Evolutionary conservation across 2,329 filamentous ascomycete species (phyloP).

Genomic region (Xylaria sp.): DNA sequence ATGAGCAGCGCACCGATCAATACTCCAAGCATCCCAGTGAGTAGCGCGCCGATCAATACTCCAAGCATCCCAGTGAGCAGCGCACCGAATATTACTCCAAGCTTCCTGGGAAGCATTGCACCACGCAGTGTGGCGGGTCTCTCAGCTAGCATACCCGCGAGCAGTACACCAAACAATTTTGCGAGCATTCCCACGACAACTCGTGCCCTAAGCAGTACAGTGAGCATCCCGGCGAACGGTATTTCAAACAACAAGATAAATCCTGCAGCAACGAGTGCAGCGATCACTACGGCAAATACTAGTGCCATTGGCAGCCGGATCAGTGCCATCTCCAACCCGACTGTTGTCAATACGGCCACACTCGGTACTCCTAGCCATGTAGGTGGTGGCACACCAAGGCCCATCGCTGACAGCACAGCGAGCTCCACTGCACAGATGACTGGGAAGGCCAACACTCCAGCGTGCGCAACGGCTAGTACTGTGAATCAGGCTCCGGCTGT

Average conservation of each 20-base stretch:
- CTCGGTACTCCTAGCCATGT: not conserved
- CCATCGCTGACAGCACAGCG: not conserved
- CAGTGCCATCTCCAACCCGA: not conserved
- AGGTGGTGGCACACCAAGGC: not conserved
- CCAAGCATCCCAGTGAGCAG: not conserved
- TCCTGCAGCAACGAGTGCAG: not conserved
- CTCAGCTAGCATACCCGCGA: not conserved
- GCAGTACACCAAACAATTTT: not conserved
- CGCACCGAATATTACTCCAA: not conserved
- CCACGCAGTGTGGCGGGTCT: not conserved
- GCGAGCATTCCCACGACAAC: not conserved
- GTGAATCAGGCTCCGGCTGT: not conserved
- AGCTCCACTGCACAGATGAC: not conserved
- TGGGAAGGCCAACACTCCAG: not conserved
- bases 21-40: not conserved
- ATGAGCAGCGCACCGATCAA: not conserved
- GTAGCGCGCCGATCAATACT: not conserved
- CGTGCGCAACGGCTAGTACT: not conserved
- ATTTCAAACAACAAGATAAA: not conserved
- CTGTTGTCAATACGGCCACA: not conserved
- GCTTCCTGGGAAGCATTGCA: not conserved
- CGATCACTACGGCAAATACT: not conserved
- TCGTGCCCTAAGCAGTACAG: not conserved
- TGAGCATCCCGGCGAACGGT: not conserved
- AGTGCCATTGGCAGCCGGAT: not conserved